phyloP scores from a whole-genome alignment of 352 stramenopile genomes.

The Pythium grandisporangium region DNA sequence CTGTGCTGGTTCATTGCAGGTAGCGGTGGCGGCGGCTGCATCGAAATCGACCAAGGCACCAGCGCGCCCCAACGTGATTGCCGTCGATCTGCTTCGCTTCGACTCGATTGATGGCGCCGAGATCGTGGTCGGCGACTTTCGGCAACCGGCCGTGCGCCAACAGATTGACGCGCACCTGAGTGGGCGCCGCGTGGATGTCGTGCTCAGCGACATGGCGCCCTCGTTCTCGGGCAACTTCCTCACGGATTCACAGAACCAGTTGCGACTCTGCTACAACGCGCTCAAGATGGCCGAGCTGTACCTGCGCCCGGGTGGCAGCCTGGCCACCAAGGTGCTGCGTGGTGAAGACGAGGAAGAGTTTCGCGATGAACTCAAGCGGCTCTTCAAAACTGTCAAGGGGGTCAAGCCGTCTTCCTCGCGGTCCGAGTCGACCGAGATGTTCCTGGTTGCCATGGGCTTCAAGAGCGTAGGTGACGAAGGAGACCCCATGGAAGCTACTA shows the following conservation, averaged over 20 bases:
- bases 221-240: slow-evolving; percentile 74
- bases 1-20: too few species aligned
- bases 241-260: slow-evolving; percentile 64
- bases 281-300: slow-evolving; percentile 81
- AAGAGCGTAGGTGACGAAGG: too few species aligned
- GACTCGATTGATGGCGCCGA: slow-evolving; percentile 57
- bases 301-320: slow-evolving; percentile 60
- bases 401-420: slow-evolving; percentile 76
- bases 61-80: slow-evolving; percentile 37
- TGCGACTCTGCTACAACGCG: slow-evolving; percentile 81
- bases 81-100: slow-evolving; percentile 66
- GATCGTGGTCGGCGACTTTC: slow-evolving; percentile 79
- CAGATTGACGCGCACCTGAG: slow-evolving; percentile 43
- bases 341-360: slow-evolving; percentile 74
- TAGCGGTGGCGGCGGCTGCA: slow-evolving; percentile 48
- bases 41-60: slow-evolving; percentile 7
- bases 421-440: slow-evolving; percentile 81
- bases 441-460: slow-evolving; percentile 70
- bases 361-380: slow-evolving; percentile 54
- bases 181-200: slow-evolving; percentile 49
- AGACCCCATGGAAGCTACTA: too few species aligned
- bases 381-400: slow-evolving; percentile 62
- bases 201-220: slow-evolving; percentile 86
- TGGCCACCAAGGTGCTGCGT: slow-evolving; percentile 77
- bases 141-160: slow-evolving; percentile 33